Evolutionary conservation across 331 rosid species (phyloP).

Genomic region (Stylosanthes scabra): DNA sequence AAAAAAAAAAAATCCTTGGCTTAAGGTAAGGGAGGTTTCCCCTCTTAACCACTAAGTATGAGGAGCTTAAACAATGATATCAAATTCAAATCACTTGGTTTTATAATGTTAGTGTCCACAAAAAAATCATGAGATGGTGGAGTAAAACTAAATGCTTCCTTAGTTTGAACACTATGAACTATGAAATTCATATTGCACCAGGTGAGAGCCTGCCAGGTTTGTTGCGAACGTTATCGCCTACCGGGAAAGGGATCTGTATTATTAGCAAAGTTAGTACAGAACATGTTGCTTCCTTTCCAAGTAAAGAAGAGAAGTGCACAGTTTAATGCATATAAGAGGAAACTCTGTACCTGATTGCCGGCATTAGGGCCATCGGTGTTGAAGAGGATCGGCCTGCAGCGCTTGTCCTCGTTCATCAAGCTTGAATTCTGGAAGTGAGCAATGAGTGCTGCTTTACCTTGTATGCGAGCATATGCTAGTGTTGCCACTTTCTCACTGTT

Average conservation of each 20-base stretch:
- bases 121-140: conserved; percentile 38
- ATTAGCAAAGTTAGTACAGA: conserved; percentile 35
- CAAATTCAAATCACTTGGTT: conserved; percentile 9
- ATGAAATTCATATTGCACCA: conserved; percentile 32
- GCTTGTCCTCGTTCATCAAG: conserved; percentile 90
- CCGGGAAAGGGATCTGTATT: conserved; percentile 79
- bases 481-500: conserved; percentile 89
- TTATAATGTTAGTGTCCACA: conserved; percentile 49
- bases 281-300: conserved; percentile 7
- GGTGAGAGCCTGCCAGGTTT: conserved; percentile 36
- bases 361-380: conserved; percentile 84
- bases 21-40: too few species aligned
- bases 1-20: too few species aligned
- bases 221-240: conserved; percentile 64
- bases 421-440: conserved; percentile 88
- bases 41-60: not conserved
- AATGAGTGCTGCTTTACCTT: conserved; percentile 81
- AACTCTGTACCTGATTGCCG: conserved; percentile 67
- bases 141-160: conserved; percentile 33
- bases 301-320: conserved; percentile 1
- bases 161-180: conserved; percentile 57
- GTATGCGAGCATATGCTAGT: conserved; percentile 86
- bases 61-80: conserved; percentile 35
- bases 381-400: conserved; percentile 89
- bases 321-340: conserved; percentile 13